phyloP scores from a whole-genome alignment of 1,139 yeast genomes.

The Protomyces inundatus region DNA sequence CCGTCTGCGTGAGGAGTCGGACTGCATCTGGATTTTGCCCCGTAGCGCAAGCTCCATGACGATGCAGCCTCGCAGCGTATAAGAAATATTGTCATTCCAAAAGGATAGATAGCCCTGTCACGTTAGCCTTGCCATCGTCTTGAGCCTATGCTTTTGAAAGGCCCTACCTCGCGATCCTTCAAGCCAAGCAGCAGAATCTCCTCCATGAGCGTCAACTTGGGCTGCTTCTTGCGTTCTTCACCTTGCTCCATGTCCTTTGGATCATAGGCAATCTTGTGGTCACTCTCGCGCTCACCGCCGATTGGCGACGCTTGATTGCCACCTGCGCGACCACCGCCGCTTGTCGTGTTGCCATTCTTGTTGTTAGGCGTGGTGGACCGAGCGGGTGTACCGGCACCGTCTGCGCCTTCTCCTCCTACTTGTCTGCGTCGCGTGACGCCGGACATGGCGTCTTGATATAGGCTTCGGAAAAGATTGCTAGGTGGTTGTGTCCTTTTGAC shows the following conservation, averaged over 20 bases:
- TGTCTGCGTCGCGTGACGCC: constrained; percentile 25
- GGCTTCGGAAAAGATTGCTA: background rate
- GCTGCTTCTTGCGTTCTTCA: constrained; percentile 50
- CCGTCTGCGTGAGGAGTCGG: constrained; percentile 89
- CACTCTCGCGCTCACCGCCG: constrained; percentile 10
- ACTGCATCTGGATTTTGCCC: constrained; percentile 79
- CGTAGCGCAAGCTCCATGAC: constrained; percentile 86
- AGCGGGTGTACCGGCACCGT: constrained; percentile 8
- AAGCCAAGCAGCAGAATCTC: constrained; percentile 88
- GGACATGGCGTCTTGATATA: background rate
- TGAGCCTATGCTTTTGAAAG: background rate
- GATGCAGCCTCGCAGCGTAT: constrained; percentile 92
- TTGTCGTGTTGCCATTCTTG: background rate
- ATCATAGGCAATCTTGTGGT: constrained; percentile 74
- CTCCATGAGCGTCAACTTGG: constrained; percentile 87
- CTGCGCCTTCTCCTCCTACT: constrained; percentile 13
- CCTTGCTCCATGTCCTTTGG: constrained; percentile 59
- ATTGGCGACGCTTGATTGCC: too few species aligned
- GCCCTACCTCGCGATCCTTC: constrained; percentile 66
- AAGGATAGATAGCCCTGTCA: constrained; percentile 77
- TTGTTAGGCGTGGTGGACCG: constrained; percentile 15
- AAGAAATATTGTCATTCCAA: constrained; percentile 97
- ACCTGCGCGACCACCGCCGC: background rate
- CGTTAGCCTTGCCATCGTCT: background rate
- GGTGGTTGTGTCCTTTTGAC: too few species aligned